These are phyloP conservation scores for Cenchrus fungigraminus DNA, from an alignment of 176 grass and related monocot species.

Conservation along the genomic window DNA sequence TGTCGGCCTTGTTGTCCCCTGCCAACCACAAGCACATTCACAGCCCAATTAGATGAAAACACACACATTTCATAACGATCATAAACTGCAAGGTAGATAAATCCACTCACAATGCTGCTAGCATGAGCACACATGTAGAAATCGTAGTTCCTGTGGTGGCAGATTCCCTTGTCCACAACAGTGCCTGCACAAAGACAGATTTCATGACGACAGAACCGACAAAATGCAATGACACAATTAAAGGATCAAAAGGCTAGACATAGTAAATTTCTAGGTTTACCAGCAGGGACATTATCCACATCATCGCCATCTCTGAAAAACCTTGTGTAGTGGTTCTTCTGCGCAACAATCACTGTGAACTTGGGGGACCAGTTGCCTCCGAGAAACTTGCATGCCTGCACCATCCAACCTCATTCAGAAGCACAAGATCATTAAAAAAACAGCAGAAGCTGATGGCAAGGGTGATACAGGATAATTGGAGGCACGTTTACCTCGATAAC, in stretches of 20 bases:
- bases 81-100: background rate
- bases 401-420: too few species aligned
- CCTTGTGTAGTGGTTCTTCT: constrained; percentile 73
- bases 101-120: constrained; percentile 51
- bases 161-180: constrained; percentile 61
- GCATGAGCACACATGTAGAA: constrained; percentile 80
- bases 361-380: constrained; percentile 46
- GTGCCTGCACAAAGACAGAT: constrained; percentile 46
- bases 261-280: constrained; percentile 28
- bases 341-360: constrained; percentile 67
- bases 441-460: background rate
- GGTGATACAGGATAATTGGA: background rate
- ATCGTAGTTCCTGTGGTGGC: constrained; percentile 68
- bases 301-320: constrained; percentile 50
- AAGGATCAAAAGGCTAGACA: background rate
- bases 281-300: constrained; percentile 49
- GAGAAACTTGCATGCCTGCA: constrained; percentile 60
- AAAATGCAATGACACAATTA: background rate
- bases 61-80: too few species aligned
- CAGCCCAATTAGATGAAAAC: background rate
- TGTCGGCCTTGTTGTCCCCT: constrained; percentile 73
- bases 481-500: constrained; percentile 56
- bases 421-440: too few species aligned
- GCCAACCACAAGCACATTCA: background rate
- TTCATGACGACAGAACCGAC: background rate